Evolutionary conservation across 768 basidiomycete species (phyloP).

Genomic region (Mycena latifolia): DNA sequence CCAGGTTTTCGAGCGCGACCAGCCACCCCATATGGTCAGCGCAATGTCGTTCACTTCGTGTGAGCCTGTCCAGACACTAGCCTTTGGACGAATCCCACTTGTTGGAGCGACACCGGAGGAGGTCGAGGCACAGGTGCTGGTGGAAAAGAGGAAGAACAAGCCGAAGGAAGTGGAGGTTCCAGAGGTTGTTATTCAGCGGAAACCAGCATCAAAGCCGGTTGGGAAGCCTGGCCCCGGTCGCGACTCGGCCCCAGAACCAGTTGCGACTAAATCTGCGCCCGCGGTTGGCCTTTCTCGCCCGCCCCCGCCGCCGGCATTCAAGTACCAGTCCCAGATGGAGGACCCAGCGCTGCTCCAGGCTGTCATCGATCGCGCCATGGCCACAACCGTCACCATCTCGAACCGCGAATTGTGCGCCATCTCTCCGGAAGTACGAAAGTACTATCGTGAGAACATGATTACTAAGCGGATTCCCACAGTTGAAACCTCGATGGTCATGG

Average conservation of each 20-base stretch:
- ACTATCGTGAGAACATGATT: not conserved
- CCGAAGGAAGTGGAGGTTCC: too few relatives aligned
- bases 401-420: not conserved
- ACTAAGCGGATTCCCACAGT: not conserved
- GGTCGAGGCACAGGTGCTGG: too few relatives aligned
- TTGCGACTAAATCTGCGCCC: too few relatives aligned
- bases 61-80: too few relatives aligned
- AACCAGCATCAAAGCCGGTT: too few relatives aligned
- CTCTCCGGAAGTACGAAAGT: not conserved
- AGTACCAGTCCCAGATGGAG: not conserved
- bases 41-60: not conserved
- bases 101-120: too few relatives aligned
- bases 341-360: not conserved
- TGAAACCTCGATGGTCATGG: not conserved
- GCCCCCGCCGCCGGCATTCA: not conserved
- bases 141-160: too few relatives aligned
- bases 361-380: not conserved
- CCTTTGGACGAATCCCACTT: too few relatives aligned
- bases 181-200: too few relatives aligned
- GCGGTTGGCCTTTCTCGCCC: too few relatives aligned
- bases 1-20: not conserved
- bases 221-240: too few relatives aligned
- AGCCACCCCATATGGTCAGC: not conserved
- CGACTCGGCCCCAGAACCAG: too few relatives aligned
- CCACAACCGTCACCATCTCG: not conserved